Conservation (phyloP, 2,329 filamentous ascomycete species). For the Arthrobotrys sphaeroides region DNA sequence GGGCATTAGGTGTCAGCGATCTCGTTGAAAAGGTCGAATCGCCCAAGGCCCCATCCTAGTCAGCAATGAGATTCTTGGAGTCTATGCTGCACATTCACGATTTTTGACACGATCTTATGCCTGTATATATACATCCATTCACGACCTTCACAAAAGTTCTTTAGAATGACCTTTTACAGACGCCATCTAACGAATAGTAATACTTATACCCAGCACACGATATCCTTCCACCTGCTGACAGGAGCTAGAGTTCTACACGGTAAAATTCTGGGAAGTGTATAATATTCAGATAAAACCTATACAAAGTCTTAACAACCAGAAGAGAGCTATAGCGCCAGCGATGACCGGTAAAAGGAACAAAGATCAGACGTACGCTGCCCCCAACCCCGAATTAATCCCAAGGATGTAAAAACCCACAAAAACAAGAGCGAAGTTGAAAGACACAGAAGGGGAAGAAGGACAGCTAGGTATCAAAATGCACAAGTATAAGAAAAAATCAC, state of each 20-base stretch:
- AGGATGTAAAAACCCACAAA: background rate
- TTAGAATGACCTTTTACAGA: background rate
- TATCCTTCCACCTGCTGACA: no score
- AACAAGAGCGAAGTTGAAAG: background rate
- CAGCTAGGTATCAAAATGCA: constrained; percentile 8
- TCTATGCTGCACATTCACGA: background rate
- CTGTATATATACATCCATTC: constrained; percentile 5
- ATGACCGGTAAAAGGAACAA: background rate
- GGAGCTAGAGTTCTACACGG: no score
- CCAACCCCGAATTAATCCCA: background rate
- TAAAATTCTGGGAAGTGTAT: background rate
- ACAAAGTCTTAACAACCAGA: background rate
- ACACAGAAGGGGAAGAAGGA: background rate
- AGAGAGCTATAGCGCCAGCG: constrained; percentile 9
- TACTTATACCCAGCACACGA: no score
- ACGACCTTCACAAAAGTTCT: background rate
- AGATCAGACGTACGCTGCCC: background rate
- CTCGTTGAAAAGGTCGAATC: constrained; percentile 55
- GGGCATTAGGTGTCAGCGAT: constrained; percentile 56
- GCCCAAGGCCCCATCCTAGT: constrained; percentile 41
- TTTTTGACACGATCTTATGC: no score
- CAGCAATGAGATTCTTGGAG: no score
- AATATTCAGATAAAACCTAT: background rate
- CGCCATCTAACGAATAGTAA: background rate
- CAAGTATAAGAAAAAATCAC: background rate